These are phyloP conservation scores for Hortaea sp. DNA, from an alignment of 2,329 filamentous ascomycete species.

Conservation along the genomic window DNA sequence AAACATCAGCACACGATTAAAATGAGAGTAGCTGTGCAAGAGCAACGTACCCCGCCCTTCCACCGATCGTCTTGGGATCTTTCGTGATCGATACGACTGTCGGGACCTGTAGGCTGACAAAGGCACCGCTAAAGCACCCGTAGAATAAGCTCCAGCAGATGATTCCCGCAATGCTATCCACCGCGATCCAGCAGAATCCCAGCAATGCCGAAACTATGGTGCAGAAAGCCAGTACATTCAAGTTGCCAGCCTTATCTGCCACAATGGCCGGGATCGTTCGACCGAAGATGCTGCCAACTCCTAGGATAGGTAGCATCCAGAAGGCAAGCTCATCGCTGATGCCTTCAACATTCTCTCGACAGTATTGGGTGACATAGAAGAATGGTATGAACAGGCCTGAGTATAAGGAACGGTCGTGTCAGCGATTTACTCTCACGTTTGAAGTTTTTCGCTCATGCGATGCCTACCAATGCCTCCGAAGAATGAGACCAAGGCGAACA, in stretches of 20 bases:
- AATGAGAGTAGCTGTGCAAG: no score
- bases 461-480: conserved; percentile 23
- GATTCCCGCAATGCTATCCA: conserved; percentile 1
- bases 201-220: neutral
- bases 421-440: neutral
- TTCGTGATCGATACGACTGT: conserved; percentile 10
- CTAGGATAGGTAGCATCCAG: conserved; percentile 57
- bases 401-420: neutral
- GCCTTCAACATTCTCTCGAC: conserved; percentile 25
- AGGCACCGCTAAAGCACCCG: conserved; percentile 12
- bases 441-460: conserved; percentile 3
- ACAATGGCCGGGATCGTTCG: conserved; percentile 45
- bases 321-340: conserved; percentile 41
- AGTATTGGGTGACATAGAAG: neutral
- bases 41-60: conserved; percentile 6
- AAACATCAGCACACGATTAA: no score
- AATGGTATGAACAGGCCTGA: neutral
- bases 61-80: conserved; percentile 12
- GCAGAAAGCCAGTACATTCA: neutral
- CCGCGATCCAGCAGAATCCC: neutral
- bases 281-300: conserved; percentile 47
- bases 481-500: conserved; percentile 38
- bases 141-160: conserved; percentile 11
- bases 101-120: conserved; percentile 10
- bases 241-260: neutral